Evolutionary conservation across 345 rosid genomes (phyloP).

Genomic region (Acer saccharum): DNA sequence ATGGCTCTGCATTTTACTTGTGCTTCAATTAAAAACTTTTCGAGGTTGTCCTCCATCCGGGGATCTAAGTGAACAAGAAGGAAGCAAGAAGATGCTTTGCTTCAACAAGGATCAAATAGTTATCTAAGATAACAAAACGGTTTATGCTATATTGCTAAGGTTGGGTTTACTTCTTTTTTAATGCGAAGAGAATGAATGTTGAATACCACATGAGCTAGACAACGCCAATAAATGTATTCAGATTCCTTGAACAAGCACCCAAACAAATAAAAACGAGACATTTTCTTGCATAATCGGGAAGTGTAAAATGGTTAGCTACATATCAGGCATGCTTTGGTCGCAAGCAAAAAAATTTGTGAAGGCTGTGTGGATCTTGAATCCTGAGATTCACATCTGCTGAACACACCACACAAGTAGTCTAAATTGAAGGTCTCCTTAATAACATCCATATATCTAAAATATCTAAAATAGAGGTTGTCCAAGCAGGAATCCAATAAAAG

Average conservation of each 20-base stretch:
- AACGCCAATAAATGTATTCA: background rate
- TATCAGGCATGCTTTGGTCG: conserved; percentile 8
- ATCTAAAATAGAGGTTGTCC: background rate
- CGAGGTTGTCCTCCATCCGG: background rate
- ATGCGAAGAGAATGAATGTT: background rate
- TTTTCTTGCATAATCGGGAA: background rate
- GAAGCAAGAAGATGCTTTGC: conserved; percentile 3
- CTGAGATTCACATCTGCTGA: background rate
- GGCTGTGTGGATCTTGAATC: background rate
- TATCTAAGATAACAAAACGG: background rate
- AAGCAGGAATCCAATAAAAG: background rate
- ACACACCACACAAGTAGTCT: background rate
- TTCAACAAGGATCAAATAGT: background rate
- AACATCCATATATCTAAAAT: background rate
- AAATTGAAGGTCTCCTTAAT: background rate
- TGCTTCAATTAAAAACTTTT: background rate
- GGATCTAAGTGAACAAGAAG: background rate
- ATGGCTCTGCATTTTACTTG: background rate
- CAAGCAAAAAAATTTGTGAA: background rate
- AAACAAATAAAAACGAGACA: background rate
- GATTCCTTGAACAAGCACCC: background rate
- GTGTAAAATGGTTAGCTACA: background rate
- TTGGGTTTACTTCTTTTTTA: background rate
- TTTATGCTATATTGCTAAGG: background rate
- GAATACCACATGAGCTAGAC: background rate